Evolutionary conservation across 106 monocot genomes (phyloP).

Genomic region (Agapanthus africanus): DNA sequence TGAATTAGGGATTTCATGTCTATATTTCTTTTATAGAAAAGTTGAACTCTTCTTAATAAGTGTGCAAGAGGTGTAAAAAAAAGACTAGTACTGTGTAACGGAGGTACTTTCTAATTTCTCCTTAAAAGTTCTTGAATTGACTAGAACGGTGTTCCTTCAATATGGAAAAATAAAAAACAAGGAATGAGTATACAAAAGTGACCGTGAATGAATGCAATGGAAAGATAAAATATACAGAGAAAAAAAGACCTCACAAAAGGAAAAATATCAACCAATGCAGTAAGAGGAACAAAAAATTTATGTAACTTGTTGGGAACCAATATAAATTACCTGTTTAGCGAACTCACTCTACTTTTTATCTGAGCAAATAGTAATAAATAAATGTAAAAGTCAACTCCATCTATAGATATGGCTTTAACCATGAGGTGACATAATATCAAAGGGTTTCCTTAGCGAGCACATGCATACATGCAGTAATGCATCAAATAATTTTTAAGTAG

Average conservation of each 20-base stretch:
- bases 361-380: background rate
- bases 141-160: background rate
- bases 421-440: background rate
- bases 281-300: background rate
- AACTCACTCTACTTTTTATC: too few relatives aligned
- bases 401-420: background rate
- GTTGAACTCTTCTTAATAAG: too few relatives aligned
- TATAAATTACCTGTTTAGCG: background rate
- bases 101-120: background rate
- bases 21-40: too few relatives aligned
- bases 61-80: too few relatives aligned
- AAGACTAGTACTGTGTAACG: too few relatives aligned
- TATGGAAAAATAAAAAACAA: too few relatives aligned
- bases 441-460: background rate
- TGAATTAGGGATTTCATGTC: too few relatives aligned
- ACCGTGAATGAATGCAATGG: background rate
- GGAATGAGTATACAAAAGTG: background rate
- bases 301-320: background rate
- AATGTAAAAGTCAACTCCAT: background rate
- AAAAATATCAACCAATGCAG: background rate
- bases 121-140: background rate
- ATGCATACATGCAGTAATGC: background rate
- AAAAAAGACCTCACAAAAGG: background rate
- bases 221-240: background rate
- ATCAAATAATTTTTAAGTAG: background rate